phyloP scores from a whole-genome alignment of 2,329 filamentous ascomycete species.

The Blumeriella jaapii region DNA sequence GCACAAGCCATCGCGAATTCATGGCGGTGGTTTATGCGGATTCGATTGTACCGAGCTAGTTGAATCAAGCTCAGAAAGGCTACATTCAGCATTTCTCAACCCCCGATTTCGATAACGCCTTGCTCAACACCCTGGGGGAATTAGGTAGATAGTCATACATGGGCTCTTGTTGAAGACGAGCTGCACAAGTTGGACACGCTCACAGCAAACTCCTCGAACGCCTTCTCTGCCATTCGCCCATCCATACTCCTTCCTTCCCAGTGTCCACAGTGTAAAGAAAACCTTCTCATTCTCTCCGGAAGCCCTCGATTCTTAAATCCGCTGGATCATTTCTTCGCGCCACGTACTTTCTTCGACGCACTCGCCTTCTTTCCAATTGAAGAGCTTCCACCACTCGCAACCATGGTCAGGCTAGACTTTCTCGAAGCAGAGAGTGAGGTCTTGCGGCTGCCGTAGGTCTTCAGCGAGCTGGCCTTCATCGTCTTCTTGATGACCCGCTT shows the following conservation, averaged over 20 bases:
- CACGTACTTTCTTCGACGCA: conserved; percentile 9
- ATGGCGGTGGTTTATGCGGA: no score
- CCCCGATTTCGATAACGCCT: conserved; percentile 2
- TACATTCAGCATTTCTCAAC: conserved; percentile 1
- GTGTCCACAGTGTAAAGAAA: background rate
- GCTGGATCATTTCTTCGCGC: no score
- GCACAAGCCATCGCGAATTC: no score
- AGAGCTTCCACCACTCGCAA: conserved; percentile 11
- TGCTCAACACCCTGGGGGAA: conserved; percentile 8
- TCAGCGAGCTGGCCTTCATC: conserved; percentile 16
- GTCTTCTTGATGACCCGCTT: conserved; percentile 17
- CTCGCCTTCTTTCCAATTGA: conserved; percentile 7
- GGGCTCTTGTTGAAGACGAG: conserved; percentile 21
- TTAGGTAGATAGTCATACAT: conserved; percentile 22
- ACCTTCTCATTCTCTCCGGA: conserved; percentile 8
- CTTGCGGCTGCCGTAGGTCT: conserved; percentile 19
- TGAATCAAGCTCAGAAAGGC: no score
- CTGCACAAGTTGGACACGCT: conserved; percentile 7
- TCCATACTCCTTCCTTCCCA: background rate
- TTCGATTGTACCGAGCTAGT: no score
- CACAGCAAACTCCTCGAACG: conserved; percentile 7
- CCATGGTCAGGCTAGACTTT: conserved; percentile 19
- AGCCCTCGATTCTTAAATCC: no score
- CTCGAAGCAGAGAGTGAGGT: conserved; percentile 15
- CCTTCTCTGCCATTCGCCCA: conserved; percentile 1